Base-by-base conservation (phyloP, 129 eudicot genomes). In the Logfia minima region DNA sequence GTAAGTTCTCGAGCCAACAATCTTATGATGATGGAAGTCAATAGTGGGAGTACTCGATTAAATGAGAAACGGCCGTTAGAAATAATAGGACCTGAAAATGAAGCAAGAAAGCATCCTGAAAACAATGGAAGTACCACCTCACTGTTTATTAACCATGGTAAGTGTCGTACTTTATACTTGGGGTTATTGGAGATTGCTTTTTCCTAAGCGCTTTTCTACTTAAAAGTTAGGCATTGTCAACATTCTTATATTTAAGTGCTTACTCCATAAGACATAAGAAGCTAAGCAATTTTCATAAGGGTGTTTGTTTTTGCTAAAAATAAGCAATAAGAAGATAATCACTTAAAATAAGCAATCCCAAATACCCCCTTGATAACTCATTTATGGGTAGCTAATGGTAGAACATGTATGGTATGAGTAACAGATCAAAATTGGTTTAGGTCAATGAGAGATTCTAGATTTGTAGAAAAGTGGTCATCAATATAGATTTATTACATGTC, bases 91-190 rank as follows among this genome's bases (percentile, higher is more conserved):
- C 52, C 87, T 23, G 70, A 53, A 21, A 76, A 67, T 13, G 87
- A 88, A 69, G 77, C 81, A 31, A 86, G 83, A 79, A 90, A 58
- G 78, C 81, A 86, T 37, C 82, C 82, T 18, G 96, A 88, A 67
- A 84, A 75, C 65, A 86, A 77, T 48, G 83, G 79, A 63, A 74
- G 76, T 58, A 68, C 68, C 74, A 31, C 84, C 77, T 3, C 77
- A 73, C 80, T 65, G 26, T 90, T 85, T 79, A 83, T 86, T 24
- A 86, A 90, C 85, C 90, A 90, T 66, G 96, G 96, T 84, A 43
- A 76, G 83, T 56, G 35, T 66, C 41, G 2, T 60, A 48, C 39
- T 60, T 24, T 34, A 34, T 34, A 34, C 37, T 34, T 34, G 37
- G 29, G 29, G 29, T 2, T 26, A 26, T 26, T 26, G 1, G 29